Conservation (phyloP, 352 stramenopile species). For the Vaucheria bursata region DNA sequence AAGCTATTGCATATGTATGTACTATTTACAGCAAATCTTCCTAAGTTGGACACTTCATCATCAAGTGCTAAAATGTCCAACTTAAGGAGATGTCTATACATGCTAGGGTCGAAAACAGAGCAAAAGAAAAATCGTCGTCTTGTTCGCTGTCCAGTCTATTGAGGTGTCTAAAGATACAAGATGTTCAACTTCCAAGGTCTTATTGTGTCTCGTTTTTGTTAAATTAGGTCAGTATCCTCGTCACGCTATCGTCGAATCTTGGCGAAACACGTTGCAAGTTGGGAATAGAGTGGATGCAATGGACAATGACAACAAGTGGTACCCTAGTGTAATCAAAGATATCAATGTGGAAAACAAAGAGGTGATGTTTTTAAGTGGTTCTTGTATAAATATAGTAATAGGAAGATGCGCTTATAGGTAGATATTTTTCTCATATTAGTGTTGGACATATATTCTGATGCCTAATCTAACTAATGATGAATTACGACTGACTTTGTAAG, state of each 20-base stretch:
- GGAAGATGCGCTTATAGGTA: not conserved
- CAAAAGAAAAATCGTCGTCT: too few relatives aligned
- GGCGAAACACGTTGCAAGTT: constrained; percentile 30
- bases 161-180: too few relatives aligned
- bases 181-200: too few relatives aligned
- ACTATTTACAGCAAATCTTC: too few relatives aligned
- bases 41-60: too few relatives aligned
- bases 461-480: not conserved
- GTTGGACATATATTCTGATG: not conserved
- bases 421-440: not conserved
- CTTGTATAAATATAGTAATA: not conserved
- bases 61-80: too few relatives aligned
- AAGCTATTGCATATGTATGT: too few relatives aligned
- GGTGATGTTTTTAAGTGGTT: constrained; percentile 3
- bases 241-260: constrained; percentile 26
- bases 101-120: too few relatives aligned
- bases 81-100: too few relatives aligned
- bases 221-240: constrained; percentile 27
- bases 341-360: constrained; percentile 51
- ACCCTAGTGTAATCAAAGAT: constrained; percentile 63
- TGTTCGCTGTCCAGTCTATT: too few relatives aligned
- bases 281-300: constrained; percentile 41
- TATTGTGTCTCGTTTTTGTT: too few relatives aligned
- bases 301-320: constrained; percentile 44
- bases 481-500: not conserved